These are phyloP conservation scores for Diaporthe sp. DNA, from an alignment of 2,329 filamentous ascomycete genomes.

Conservation along the genomic window DNA sequence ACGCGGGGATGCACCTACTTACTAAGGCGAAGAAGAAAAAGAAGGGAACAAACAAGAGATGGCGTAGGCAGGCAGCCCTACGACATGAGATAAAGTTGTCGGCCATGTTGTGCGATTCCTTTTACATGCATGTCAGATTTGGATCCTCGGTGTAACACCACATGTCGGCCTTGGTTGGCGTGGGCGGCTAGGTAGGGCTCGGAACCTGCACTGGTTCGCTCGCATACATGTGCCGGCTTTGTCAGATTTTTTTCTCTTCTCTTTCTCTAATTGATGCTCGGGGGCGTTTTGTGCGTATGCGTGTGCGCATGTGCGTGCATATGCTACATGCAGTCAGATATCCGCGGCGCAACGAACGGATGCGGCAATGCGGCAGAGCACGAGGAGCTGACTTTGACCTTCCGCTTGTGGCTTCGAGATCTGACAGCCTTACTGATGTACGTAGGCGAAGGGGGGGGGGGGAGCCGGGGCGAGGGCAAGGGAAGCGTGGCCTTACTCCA, in stretches of 20 bases:
- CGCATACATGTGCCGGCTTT: slow-evolving; percentile 21
- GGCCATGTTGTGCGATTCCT: slow-evolving; percentile 22
- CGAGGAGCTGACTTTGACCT: slow-evolving; percentile 15
- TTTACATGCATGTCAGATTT: slow-evolving; percentile 36
- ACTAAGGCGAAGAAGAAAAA: not conserved
- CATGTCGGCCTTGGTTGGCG: slow-evolving; percentile 4
- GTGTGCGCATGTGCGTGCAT: not conserved
- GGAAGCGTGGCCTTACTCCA: slow-evolving; percentile 10
- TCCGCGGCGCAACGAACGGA: slow-evolving; percentile 15
- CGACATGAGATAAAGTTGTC: slow-evolving; percentile 26
- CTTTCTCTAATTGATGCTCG: slow-evolving; percentile 5
- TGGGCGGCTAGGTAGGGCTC: slow-evolving; percentile 16
- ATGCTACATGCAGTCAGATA: not conserved
- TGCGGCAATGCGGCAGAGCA: slow-evolving; percentile 19
- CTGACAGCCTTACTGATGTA: slow-evolving; percentile 2
- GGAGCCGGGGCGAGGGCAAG: not conserved
- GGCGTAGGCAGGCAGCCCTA: slow-evolving; percentile 34
- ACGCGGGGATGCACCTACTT: not conserved
- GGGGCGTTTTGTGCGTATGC: not conserved
- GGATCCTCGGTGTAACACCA: slow-evolving; percentile 32
- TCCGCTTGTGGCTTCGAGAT: slow-evolving; percentile 23
- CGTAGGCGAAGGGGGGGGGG: not conserved
- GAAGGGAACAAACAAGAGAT: not conserved
- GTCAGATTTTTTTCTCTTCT: not conserved
- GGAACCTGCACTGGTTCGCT: slow-evolving; percentile 29